phyloP scores from a whole-genome alignment of 2,329 filamentous ascomycete genomes.

The Pezizomycotina sp. region DNA sequence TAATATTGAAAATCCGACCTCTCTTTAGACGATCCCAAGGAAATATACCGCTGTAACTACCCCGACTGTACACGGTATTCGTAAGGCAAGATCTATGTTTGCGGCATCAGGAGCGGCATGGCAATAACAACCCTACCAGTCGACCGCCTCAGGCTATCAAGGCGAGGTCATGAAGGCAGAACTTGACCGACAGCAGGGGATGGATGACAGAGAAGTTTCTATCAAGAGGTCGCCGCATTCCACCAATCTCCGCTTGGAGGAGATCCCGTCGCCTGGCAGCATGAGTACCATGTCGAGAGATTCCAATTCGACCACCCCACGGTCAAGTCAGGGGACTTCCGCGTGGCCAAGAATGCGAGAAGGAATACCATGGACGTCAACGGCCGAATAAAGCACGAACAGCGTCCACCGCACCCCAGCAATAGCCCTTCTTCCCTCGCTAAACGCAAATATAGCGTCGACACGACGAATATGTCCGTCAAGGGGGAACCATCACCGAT shows the following conservation, averaged over 20 bases:
- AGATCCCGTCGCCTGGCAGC: constrained; percentile 18
- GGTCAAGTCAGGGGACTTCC: constrained; percentile 12
- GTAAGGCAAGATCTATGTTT: constrained; percentile 86
- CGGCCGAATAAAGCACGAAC: too few species aligned
- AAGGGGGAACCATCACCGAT: constrained; percentile 10
- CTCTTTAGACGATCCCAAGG: constrained; percentile 61
- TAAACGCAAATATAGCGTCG: too few species aligned
- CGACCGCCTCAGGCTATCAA: constrained; percentile 47
- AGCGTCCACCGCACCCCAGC: too few species aligned
- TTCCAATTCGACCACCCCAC: constrained; percentile 18
- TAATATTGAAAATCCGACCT: constrained; percentile 10
- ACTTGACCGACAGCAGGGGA: constrained; percentile 17
- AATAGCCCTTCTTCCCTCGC: too few species aligned
- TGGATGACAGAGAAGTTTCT: constrained; percentile 21
- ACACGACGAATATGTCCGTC: too few species aligned
- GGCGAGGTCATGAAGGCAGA: constrained; percentile 18
- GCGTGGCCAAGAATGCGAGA: too few species aligned
- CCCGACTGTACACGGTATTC: constrained; percentile 77
- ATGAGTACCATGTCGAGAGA: constrained; percentile 21
- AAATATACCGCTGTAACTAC: constrained; percentile 86
- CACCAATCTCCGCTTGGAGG: too few species aligned
- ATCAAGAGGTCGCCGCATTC: constrained; percentile 24
- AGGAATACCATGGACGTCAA: too few species aligned
- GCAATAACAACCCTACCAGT: too few species aligned
- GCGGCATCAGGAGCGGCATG: constrained; percentile 66